These are phyloP conservation scores for Leishmania lainsoni DNA, from an alignment of 208 protist genomes.

Conservation along the genomic window DNA sequence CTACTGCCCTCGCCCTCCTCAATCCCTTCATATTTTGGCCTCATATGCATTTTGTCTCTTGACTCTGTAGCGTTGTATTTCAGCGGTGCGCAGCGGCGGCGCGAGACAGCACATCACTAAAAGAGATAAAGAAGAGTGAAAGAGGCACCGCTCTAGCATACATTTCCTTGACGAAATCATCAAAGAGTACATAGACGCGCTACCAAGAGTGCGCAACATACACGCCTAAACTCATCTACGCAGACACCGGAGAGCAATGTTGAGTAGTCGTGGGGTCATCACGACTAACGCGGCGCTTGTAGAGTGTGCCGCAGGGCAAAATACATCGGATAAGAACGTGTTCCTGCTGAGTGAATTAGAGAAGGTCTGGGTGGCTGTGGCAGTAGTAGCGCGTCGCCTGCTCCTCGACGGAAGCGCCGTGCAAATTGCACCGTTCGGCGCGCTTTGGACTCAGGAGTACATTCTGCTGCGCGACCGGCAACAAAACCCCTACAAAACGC, in stretches of 20 bases:
- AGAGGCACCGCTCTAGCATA: not conserved
- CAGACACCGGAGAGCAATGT: conserved; percentile 34
- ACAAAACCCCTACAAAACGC: conserved; percentile 36
- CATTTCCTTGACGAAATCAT: not conserved
- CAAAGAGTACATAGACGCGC: conserved; percentile 3
- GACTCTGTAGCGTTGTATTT: not conserved
- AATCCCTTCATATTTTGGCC: not conserved
- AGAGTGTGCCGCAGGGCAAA: conserved; percentile 80
- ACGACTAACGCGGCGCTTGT: conserved; percentile 78
- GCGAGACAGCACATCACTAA: not conserved
- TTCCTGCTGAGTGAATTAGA: conserved; percentile 88
- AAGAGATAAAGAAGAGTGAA: not conserved
- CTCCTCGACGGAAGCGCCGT: conserved; percentile 65
- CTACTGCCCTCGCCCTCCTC: not conserved
- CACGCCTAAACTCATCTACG: not conserved
- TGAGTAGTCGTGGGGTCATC: conserved; percentile 77
- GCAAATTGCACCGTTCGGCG: conserved; percentile 64
- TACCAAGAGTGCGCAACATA: not conserved
- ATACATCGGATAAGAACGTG: conserved; percentile 47
- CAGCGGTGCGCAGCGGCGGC: not conserved
- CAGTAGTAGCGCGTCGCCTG: conserved; percentile 53
- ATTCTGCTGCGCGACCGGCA: conserved; percentile 45
- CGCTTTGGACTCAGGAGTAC: conserved; percentile 63
- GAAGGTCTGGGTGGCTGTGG: conserved; percentile 77
- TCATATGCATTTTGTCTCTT: not conserved